Conservation (phyloP, 495 filamentous ascomycete species). For the Viridothelium virens region DNA sequence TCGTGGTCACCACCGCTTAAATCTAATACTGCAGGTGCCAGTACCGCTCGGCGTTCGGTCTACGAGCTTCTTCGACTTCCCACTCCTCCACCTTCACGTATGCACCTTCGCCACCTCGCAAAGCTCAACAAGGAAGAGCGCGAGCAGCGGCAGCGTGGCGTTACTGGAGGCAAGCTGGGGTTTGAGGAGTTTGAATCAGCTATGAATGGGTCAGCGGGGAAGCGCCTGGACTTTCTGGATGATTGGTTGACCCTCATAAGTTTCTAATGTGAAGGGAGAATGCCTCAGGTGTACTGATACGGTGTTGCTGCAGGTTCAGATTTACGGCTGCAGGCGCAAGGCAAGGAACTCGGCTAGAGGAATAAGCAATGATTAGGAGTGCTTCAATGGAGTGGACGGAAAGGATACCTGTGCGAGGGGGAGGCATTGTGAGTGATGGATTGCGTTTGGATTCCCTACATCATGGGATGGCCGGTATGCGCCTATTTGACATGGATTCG, state of each 20-base stretch:
- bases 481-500: no score
- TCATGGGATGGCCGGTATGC: no score
- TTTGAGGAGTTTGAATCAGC: constrained; percentile 21
- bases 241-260: constrained; percentile 7
- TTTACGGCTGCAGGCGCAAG: neutral
- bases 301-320: neutral
- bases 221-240: neutral
- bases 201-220: constrained; percentile 5
- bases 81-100: constrained; percentile 4
- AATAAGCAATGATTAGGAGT: neutral
- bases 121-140: constrained; percentile 15
- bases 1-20: neutral
- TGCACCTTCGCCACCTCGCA: constrained; percentile 16
- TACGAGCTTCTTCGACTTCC: neutral
- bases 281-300: neutral
- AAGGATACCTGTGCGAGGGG: no score
- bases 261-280: neutral
- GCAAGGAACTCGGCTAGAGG: neutral
- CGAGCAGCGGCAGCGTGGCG: constrained; percentile 14
- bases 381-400: no score
- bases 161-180: constrained; percentile 18
- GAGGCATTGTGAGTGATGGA: no score
- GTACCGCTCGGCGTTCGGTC: neutral
- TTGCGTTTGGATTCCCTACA: no score
- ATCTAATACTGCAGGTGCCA: neutral